Evolutionary conservation across 2,329 filamentous ascomycete genomes (phyloP), one percentile per base, ranked within the genome.

Genomic region (Stachybotrys elegans): DNA sequence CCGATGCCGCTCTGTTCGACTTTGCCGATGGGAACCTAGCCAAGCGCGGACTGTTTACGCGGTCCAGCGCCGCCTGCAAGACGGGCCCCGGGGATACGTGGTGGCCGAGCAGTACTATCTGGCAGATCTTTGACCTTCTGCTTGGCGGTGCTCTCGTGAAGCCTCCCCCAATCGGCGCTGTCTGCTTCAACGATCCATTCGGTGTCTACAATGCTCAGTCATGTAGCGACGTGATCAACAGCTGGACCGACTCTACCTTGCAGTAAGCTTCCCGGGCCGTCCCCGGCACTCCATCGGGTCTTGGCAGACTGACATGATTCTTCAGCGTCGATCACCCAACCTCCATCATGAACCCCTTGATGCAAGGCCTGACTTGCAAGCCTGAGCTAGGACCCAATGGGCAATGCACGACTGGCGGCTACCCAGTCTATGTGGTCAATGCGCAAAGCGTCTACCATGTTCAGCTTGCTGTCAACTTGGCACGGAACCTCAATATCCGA

Each of bases 361-460:
- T 60, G 46, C 54, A 68, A 50, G 66, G 66, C 5, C 51, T 56
- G 6, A 69, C 67, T 12, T 70, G 67, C n/a, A 21, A 52, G 59
- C 19, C 54, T 52, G 9, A 25, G 48, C 49, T 27, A 47, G 17
- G 0, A n/a, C 32, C 46, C 1, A 17, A 4, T 7, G 45, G 44
- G 0, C 54, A 46, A 2, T 72, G 69, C 48, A 65, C 58, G 1
- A 44, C 68, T 0, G 71, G 71, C 4, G 70, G 63, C 6, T 68
- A 66, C 48, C 69, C 71, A 0, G 52, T 57, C 3, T 74, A 72
- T 42, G 62, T 66, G 0, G 59, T 75, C 16, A n/a, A n/a, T n/a
- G n/a, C n/a, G n/a, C n/a, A n/a, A n/a, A n/a, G n/a, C n/a, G 68
- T 71, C 1, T 61, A 62, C 5, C 68, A 75, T 37, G 61, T 75